Conservation (phyloP, 768 basidiomycete species). For the Terana coerulea region DNA sequence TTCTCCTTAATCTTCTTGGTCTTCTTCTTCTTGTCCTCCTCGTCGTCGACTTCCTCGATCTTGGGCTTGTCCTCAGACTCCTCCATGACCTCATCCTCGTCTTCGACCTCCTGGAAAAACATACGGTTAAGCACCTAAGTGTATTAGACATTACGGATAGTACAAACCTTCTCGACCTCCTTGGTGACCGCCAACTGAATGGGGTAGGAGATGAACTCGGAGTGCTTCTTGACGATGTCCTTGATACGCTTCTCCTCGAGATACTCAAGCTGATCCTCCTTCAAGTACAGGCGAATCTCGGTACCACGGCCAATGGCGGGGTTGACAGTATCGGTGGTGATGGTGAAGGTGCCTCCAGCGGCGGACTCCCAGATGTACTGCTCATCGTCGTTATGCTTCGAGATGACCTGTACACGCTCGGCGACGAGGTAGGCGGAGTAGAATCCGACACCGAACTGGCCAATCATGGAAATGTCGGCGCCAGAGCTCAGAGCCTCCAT, state of each 20-base stretch:
- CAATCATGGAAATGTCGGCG: slow-evolving; percentile 94
- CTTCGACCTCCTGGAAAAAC: slow-evolving; percentile 73
- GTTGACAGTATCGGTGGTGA: slow-evolving; percentile 90
- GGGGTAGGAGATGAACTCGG: slow-evolving; percentile 99
- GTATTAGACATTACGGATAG: not conserved
- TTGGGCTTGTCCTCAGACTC: slow-evolving; percentile 75
- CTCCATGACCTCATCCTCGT: slow-evolving; percentile 83
- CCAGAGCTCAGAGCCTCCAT: slow-evolving; percentile 96
- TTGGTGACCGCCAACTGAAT: slow-evolving; percentile 98
- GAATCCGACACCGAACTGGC: slow-evolving; percentile 99
- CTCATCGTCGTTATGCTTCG: slow-evolving; percentile 99
- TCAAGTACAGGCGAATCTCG: slow-evolving; percentile 87
- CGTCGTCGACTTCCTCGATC: slow-evolving; percentile 67
- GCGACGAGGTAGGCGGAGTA: slow-evolving; percentile 99
- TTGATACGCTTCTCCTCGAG: slow-evolving; percentile 99
- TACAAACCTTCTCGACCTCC: slow-evolving; percentile 94
- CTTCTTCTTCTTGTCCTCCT: slow-evolving; percentile 73
- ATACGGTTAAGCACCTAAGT: not conserved
- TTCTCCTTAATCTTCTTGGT: slow-evolving; percentile 87
- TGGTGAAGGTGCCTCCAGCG: slow-evolving; percentile 98
- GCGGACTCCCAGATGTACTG: slow-evolving; percentile 99
- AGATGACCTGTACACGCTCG: slow-evolving; percentile 96
- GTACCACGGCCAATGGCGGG: slow-evolving; percentile 91
- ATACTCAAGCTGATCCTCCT: slow-evolving; percentile 99
- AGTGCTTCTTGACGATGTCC: slow-evolving; percentile 99